Conservation (phyloP, 257 asterid genomes). For the Primulina huaijiensis region DNA sequence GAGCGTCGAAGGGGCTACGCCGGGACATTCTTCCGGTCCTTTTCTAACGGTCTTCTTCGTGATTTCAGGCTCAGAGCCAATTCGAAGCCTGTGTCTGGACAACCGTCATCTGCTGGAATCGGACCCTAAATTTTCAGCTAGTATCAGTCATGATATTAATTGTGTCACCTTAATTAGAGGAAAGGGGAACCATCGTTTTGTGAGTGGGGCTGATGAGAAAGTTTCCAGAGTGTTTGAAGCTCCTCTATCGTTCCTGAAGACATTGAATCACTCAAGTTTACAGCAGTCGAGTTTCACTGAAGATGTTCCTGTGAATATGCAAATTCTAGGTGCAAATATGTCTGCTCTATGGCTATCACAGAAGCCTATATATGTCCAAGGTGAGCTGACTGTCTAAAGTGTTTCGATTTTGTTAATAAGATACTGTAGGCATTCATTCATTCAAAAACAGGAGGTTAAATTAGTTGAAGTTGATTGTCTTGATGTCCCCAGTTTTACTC, state of each 20-base stretch:
- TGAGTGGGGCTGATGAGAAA: slow-evolving; percentile 95
- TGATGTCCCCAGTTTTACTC: too few relatives aligned
- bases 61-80: too few relatives aligned
- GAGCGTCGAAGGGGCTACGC: too few relatives aligned
- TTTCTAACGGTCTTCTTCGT: too few relatives aligned
- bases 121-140: too few relatives aligned
- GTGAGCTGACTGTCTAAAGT: slow-evolving; percentile 31
- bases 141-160: slow-evolving; percentile 68
- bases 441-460: not conserved
- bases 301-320: slow-evolving; percentile 61
- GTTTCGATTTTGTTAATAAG: not conserved
- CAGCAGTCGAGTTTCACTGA: slow-evolving; percentile 36
- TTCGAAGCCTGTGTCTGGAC: too few relatives aligned
- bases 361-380: slow-evolving; percentile 90
- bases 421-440: not conserved
- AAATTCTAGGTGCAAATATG: slow-evolving; percentile 95
- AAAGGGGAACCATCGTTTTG: slow-evolving; percentile 86
- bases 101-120: too few relatives aligned
- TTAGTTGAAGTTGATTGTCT: too few relatives aligned
- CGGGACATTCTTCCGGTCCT: too few relatives aligned
- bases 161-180: slow-evolving; percentile 73
- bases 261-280: slow-evolving; percentile 61
- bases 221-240: slow-evolving; percentile 96
- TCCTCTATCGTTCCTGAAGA: slow-evolving; percentile 81
- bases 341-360: slow-evolving; percentile 96